Evolutionary conservation across 1,284 basidiomycete genomes (phyloP).

Genomic region (Phylloboletellus chloephorus): DNA sequence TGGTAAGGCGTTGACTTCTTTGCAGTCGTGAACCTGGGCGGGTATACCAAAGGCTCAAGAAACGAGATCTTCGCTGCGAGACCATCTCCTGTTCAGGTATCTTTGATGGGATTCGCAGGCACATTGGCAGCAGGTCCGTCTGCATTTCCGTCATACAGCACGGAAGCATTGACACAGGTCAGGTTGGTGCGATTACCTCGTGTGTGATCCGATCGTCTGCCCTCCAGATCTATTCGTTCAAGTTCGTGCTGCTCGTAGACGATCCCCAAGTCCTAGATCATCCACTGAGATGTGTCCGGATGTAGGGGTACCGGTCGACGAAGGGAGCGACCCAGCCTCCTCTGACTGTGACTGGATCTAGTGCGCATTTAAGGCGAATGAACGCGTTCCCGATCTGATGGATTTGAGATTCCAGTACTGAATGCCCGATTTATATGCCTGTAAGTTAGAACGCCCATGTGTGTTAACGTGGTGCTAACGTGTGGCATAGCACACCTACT

Average conservation of each 20-base stretch:
- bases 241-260: constrained; percentile 23
- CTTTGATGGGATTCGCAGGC: constrained; percentile 56
- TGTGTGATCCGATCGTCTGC: constrained; percentile 45
- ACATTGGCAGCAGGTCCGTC: constrained; percentile 45
- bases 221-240: constrained; percentile 43
- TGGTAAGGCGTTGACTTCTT: constrained; percentile 1
- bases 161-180: constrained; percentile 2
- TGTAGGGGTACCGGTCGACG: constrained; percentile 35
- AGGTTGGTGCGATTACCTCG: constrained; percentile 61
- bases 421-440: constrained; percentile 52
- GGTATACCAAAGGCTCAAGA: constrained; percentile 61
- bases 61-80: constrained; percentile 61
- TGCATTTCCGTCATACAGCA: background rate
- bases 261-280: constrained; percentile 4
- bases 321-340: constrained; percentile 50
- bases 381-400: constrained; percentile 11
- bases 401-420: constrained; percentile 27
- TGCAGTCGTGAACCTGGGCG: constrained; percentile 52
- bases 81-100: constrained; percentile 55
- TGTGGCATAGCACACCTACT: constrained; percentile 45
- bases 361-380: constrained; percentile 30
- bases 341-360: constrained; percentile 48
- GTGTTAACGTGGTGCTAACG: constrained; percentile 2
- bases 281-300: constrained; percentile 15
- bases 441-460: constrained; percentile 20